Evolutionary conservation across 148 eudicot genomes (phyloP).

Genomic region (Dianthus caryophyllus): DNA sequence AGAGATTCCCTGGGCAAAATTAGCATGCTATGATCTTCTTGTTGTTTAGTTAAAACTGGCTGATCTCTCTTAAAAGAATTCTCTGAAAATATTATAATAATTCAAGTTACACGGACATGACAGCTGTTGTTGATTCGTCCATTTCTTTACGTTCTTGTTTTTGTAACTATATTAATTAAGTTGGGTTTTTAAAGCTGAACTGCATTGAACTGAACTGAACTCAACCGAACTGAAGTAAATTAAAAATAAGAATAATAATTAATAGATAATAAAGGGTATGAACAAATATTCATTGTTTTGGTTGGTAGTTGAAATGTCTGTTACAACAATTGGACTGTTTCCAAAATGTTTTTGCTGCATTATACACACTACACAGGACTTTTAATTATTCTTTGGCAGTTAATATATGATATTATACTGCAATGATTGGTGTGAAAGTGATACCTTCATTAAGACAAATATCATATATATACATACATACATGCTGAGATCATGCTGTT

Average conservation of each 20-base stretch:
- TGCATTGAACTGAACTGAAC: no score
- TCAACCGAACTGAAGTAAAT: no score
- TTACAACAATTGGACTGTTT: slow-evolving; percentile 30
- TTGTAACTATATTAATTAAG: no score
- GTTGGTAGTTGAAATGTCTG: slow-evolving; percentile 45
- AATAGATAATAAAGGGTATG: slow-evolving; percentile 11
- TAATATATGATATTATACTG: slow-evolving; percentile 29
- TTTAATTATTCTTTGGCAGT: slow-evolving; percentile 25
- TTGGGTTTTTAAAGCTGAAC: no score
- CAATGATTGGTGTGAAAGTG: slow-evolving; percentile 32
- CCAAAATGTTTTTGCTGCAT: slow-evolving; percentile 25
- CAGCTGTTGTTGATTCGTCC: neutral
- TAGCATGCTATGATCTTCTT: slow-evolving; percentile 29
- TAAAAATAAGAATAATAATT: no score
- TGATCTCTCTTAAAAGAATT: slow-evolving; percentile 15
- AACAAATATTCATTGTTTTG: slow-evolving; percentile 26
- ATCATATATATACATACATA: slow-evolving; percentile 19
- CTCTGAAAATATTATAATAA: slow-evolving; percentile 15
- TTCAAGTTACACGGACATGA: slow-evolving; percentile 18
- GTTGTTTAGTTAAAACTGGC: slow-evolving; percentile 32
- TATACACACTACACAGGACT: slow-evolving; percentile 27
- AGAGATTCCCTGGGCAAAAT: slow-evolving; percentile 31
- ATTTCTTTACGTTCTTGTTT: no score
- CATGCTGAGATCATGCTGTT: slow-evolving; percentile 31
- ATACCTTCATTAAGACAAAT: slow-evolving; percentile 19